phyloP scores from a whole-genome alignment of 2,329 filamentous ascomycete genomes.

The Neophaeococcomyces aloes region DNA sequence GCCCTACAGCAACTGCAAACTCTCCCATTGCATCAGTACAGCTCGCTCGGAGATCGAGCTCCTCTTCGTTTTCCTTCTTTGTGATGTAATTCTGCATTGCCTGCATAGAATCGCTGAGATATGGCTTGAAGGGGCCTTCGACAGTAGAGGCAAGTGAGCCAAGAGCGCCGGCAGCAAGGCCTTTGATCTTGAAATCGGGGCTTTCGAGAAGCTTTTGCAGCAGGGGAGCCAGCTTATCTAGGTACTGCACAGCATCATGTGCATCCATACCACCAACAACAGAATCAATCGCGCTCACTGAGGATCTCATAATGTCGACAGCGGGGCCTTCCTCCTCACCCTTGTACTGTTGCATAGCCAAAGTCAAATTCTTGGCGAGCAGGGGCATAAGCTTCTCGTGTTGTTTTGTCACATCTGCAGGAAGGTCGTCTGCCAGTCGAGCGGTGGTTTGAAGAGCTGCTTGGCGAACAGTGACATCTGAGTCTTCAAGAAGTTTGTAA shows the following conservation, averaged over 20 bases:
- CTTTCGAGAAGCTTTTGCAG: slow-evolving; percentile 76
- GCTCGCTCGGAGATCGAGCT: slow-evolving; percentile 78
- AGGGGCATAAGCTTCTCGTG: slow-evolving; percentile 76
- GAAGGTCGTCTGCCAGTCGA: slow-evolving; percentile 82
- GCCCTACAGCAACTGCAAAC: slow-evolving; percentile 79
- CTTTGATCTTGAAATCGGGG: slow-evolving; percentile 80
- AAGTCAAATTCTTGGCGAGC: slow-evolving; percentile 78
- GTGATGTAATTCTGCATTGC: slow-evolving; percentile 73
- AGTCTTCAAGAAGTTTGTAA: slow-evolving; percentile 69
- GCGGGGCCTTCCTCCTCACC: slow-evolving; percentile 60
- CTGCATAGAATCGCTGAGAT: slow-evolving; percentile 82
- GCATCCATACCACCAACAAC: slow-evolving; percentile 75
- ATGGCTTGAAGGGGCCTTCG: slow-evolving; percentile 75
- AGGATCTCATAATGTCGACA: slow-evolving; percentile 76
- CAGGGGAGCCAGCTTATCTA: slow-evolving; percentile 69
- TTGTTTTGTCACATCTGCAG: slow-evolving; percentile 76
- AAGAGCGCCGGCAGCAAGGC: slow-evolving; percentile 75
- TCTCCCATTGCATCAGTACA: slow-evolving; percentile 89
- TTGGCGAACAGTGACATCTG: slow-evolving; percentile 72
- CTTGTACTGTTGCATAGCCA: slow-evolving; percentile 59
- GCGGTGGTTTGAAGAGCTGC: slow-evolving; percentile 81
- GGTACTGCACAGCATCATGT: slow-evolving; percentile 70
- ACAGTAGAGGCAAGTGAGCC: slow-evolving; percentile 83
- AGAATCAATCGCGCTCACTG: slow-evolving; percentile 82
- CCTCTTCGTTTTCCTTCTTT: slow-evolving; percentile 80